These are phyloP conservation scores for Talaromyces rugulosus DNA, from an alignment of 2,329 filamentous ascomycete genomes.

Conservation along the genomic window DNA sequence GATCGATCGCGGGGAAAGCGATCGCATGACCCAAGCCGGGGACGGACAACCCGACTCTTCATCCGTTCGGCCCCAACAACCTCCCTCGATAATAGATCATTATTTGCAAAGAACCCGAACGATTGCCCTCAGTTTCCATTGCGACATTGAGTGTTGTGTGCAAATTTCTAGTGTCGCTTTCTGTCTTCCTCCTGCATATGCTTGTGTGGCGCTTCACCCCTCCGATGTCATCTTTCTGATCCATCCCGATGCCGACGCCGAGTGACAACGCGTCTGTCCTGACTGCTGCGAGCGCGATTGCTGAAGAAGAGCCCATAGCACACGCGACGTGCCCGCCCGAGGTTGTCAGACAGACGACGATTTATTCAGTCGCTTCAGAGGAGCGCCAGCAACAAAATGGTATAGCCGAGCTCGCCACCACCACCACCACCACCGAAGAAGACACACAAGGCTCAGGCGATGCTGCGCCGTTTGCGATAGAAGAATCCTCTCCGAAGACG, in stretches of 20 bases:
- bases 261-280: slow-evolving; percentile 41
- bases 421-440: neutral
- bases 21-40: slow-evolving; percentile 22
- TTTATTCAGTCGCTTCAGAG: slow-evolving; percentile 30
- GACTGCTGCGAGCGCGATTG: slow-evolving; percentile 37
- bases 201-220: slow-evolving; percentile 21
- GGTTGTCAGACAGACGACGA: slow-evolving; percentile 25
- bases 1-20: slow-evolving; percentile 27
- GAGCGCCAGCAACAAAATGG: slow-evolving; percentile 18
- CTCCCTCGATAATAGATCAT: neutral
- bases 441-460: slow-evolving; percentile 18
- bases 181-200: slow-evolving; percentile 7
- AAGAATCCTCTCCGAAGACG: slow-evolving; percentile 22
- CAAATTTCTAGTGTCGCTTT: neutral
- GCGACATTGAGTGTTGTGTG: neutral
- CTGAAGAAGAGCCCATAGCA: slow-evolving; percentile 37
- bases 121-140: neutral
- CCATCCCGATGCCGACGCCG: slow-evolving; percentile 49
- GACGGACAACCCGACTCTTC: slow-evolving; percentile 14
- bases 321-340: slow-evolving; percentile 51
- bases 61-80: slow-evolving; percentile 10
- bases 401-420: slow-evolving; percentile 24
- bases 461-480: slow-evolving; percentile 4
- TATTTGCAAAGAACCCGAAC: neutral
- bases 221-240: slow-evolving; percentile 36